phyloP scores from a whole-genome alignment of 345 rosid genomes.

The Rhizophora mangle region DNA sequence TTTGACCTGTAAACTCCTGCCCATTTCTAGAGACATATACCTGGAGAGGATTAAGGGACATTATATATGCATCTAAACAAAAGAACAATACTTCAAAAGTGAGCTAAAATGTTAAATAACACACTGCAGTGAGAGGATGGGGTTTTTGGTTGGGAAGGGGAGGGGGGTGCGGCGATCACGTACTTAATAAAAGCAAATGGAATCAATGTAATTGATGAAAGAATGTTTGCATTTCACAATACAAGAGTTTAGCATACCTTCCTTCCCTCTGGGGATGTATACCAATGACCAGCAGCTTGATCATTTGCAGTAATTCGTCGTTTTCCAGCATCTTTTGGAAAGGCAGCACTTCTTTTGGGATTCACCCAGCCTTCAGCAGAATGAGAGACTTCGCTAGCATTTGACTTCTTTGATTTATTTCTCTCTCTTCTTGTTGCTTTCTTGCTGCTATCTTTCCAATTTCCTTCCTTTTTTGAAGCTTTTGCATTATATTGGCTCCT shows the following conservation, averaged over 20 bases:
- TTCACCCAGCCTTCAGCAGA: constrained; percentile 57
- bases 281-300: constrained; percentile 73
- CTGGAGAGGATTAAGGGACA: constrained; percentile 31
- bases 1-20: constrained; percentile 74
- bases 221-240: neutral
- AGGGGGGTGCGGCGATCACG: too few species aligned
- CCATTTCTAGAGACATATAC: constrained; percentile 66
- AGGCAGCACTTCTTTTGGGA: constrained; percentile 42
- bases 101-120: neutral
- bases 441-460: constrained; percentile 26
- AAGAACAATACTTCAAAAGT: neutral
- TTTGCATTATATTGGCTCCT: constrained; percentile 79
- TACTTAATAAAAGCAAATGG: neutral
- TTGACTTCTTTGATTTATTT: constrained; percentile 41
- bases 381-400: constrained; percentile 22
- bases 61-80: neutral
- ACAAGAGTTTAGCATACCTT: constrained; percentile 45
- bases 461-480: constrained; percentile 39
- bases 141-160: too few species aligned
- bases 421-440: constrained; percentile 40
- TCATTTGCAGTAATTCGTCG: constrained; percentile 62
- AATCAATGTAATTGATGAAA: neutral
- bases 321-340: constrained; percentile 77
- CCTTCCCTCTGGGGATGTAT: constrained; percentile 71
- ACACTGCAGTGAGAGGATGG: too few species aligned